These are phyloP conservation scores for Rhodotorula toruloides DNA, from an alignment of 768 basidiomycete genomes.

Conservation along the genomic window DNA sequence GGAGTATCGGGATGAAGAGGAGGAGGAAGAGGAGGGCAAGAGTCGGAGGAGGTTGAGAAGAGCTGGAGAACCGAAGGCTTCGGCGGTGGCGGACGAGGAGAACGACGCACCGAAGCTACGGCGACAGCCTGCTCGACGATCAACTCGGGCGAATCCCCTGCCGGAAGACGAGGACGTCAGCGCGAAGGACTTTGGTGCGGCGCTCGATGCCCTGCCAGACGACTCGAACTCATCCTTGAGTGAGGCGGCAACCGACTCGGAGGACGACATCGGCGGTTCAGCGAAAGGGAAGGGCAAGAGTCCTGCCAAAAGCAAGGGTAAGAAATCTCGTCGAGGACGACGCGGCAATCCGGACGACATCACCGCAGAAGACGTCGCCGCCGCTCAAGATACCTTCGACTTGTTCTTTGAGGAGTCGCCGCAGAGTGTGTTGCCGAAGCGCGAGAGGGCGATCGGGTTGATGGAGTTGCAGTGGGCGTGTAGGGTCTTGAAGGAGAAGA, in stretches of 20 bases:
- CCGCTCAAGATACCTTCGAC: conserved; percentile 34
- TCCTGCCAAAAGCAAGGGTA: conserved; percentile 4
- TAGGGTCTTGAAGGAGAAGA: conserved; percentile 37
- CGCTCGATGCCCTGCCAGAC: conserved; percentile 7
- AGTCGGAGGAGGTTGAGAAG: not conserved
- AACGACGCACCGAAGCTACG: too few relatives aligned
- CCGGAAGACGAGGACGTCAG: not conserved
- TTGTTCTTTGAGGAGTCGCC: conserved; percentile 35
- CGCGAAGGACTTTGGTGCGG: conserved; percentile 22
- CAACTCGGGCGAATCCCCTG: not conserved
- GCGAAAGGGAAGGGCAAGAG: not conserved
- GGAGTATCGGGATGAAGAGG: not conserved
- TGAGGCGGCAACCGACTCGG: not conserved
- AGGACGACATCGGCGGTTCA: not conserved
- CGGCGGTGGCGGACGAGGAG: not conserved
- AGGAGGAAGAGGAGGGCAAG: not conserved
- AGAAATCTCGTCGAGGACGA: not conserved
- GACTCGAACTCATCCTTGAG: not conserved
- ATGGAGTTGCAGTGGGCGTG: conserved; percentile 36
- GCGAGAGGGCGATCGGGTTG: conserved; percentile 26
- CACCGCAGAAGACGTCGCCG: conserved; percentile 12
- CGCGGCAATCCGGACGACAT: not conserved
- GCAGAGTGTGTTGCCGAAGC: conserved; percentile 1
- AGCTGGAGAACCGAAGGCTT: not conserved
- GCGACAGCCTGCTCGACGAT: conserved; percentile 15